Evolutionary conservation across 371 early-diverging fungal species (phyloP).

Genomic region (Rhizopus microsporus): DNA sequence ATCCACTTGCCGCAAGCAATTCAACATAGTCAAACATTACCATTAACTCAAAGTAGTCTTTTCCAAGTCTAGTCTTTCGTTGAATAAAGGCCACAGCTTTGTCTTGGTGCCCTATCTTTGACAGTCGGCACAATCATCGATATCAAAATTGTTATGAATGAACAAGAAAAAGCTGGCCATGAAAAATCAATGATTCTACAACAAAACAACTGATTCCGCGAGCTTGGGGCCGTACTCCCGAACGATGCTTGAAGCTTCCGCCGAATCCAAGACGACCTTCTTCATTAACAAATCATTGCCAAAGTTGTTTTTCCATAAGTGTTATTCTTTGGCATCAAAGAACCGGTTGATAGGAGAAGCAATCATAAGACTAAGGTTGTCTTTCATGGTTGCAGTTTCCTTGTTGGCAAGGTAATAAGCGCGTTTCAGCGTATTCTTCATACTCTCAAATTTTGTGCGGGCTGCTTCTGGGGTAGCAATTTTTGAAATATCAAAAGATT

Average conservation of each 20-base stretch:
- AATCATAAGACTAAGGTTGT: slow-evolving; percentile 10
- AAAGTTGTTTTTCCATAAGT: slow-evolving; percentile 8
- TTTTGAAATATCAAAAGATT: slow-evolving; percentile 6
- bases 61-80: slow-evolving; percentile 9
- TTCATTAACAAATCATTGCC: slow-evolving; percentile 7
- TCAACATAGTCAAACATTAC: slow-evolving; percentile 4
- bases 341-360: slow-evolving; percentile 13
- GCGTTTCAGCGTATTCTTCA: neutral
- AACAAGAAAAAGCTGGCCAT: slow-evolving; percentile 11
- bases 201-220: slow-evolving; percentile 12
- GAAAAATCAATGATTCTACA: slow-evolving; percentile 7
- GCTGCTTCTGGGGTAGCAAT: slow-evolving; percentile 10
- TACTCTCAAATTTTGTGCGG: slow-evolving; percentile 1
- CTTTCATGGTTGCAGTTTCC: slow-evolving; percentile 6
- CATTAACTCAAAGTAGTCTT: slow-evolving; percentile 4
- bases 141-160: slow-evolving; percentile 2
- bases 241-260: slow-evolving; percentile 8
- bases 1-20: slow-evolving; percentile 8
- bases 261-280: slow-evolving; percentile 8
- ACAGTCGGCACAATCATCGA: slow-evolving; percentile 7
- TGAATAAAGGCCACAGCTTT: slow-evolving; percentile 4
- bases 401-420: slow-evolving; percentile 9
- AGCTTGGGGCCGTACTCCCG: slow-evolving; percentile 4
- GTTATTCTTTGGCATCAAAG: slow-evolving; percentile 10
- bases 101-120: slow-evolving; percentile 4